phyloP scores from a whole-genome alignment of 495 filamentous ascomycete species.

The Aspergillus haitiensis region DNA sequence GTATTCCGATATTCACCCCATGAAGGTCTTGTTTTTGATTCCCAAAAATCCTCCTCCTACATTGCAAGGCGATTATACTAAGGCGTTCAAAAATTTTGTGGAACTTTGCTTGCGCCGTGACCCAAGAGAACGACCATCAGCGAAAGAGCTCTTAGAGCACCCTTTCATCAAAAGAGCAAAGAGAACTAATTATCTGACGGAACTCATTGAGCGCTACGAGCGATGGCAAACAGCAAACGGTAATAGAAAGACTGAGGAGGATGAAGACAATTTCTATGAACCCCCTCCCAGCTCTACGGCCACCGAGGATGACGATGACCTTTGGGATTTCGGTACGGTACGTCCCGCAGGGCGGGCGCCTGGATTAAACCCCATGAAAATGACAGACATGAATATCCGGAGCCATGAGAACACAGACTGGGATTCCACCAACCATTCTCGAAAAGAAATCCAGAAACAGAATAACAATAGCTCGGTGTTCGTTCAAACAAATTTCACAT shows the following conservation, averaged over 20 bases:
- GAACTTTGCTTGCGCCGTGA: conserved; percentile 84
- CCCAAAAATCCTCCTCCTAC: conserved; percentile 89
- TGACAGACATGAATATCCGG: conserved; percentile 68
- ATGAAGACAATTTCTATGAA: conserved; percentile 54
- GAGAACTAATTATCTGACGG: conserved; percentile 85
- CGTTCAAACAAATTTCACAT: conserved; percentile 19
- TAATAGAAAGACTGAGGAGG: conserved; percentile 57
- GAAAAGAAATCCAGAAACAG: conserved; percentile 28
- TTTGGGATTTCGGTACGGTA: conserved; percentile 97
- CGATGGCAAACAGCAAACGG: conserved; percentile 75
- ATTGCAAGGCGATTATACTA: conserved; percentile 82
- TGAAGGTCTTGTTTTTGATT: conserved; percentile 97
- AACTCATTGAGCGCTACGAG: conserved; percentile 86
- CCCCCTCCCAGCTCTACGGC: conserved; percentile 26
- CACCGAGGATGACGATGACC: conserved; percentile 64
- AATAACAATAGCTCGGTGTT: conserved; percentile 20
- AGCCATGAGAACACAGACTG: conserved; percentile 44
- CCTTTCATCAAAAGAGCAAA: conserved; percentile 87
- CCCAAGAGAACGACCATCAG: conserved; percentile 81
- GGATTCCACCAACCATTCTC: conserved; percentile 43
- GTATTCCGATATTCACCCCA: conserved; percentile 95
- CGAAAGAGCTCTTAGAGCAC: conserved; percentile 84
- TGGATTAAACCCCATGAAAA: conserved; percentile 68
- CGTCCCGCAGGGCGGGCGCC: conserved; percentile 61
- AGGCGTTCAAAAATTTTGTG: conserved; percentile 92